Evolutionary conservation across 202 grass and related monocot species (phyloP).

Genomic region (Digitaria exilis): DNA sequence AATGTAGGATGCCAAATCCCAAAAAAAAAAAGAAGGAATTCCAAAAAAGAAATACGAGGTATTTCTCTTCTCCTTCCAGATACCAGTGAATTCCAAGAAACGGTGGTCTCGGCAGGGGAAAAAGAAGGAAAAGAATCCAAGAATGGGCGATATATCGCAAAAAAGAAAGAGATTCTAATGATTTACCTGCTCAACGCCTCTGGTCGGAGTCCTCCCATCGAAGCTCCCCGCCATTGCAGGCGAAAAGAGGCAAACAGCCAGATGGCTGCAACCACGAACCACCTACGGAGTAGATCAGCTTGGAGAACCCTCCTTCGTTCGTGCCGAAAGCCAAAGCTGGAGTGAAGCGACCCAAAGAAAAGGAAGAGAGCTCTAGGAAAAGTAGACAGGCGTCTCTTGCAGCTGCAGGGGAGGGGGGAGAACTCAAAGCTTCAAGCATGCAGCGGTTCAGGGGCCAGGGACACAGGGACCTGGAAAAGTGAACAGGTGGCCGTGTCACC

Average conservation of each 20-base stretch:
- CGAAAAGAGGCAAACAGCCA: neutral
- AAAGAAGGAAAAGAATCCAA: neutral
- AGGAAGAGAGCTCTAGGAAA: neutral
- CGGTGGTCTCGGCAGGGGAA: neutral
- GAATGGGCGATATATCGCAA: neutral
- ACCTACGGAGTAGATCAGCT: neutral
- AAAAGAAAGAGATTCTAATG: neutral
- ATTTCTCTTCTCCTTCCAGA: neutral
- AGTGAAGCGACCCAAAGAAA: conserved; percentile 42
- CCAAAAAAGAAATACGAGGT: too few species aligned
- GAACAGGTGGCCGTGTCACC: conserved; percentile 40
- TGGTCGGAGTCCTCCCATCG: conserved; percentile 48
- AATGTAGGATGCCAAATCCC: neutral
- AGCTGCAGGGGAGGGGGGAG: neutral
- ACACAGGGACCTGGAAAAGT: conserved; percentile 20
- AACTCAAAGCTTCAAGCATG: neutral
- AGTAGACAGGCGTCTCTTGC: conserved; percentile 16
- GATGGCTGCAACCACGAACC: neutral
- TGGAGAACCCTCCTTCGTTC: neutral
- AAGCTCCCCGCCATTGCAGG: conserved; percentile 51
- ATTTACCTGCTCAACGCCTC: conserved; percentile 64
- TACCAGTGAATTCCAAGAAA: neutral
- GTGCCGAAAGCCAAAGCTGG: conserved; percentile 23
- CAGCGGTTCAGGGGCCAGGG: neutral
- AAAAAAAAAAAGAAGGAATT: neutral